Conservation (phyloP, 2,329 filamentous ascomycete species). For the Acrocalymma vagum region DNA sequence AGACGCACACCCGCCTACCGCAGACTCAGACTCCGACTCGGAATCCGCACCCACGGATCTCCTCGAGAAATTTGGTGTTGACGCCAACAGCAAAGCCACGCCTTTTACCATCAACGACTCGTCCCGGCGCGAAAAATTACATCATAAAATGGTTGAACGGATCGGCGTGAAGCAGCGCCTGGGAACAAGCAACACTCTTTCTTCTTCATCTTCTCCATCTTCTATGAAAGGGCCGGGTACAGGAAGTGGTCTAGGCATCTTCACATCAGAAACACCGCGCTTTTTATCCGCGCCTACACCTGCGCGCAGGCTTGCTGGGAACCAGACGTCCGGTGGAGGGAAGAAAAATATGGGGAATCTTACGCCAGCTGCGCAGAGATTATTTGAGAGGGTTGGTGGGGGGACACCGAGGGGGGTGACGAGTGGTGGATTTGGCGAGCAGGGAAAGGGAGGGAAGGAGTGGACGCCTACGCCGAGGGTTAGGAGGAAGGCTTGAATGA, state of each 20-base stretch:
- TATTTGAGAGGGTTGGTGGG: constrained; percentile 52
- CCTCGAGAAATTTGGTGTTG: constrained; percentile 55
- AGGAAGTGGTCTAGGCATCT: constrained; percentile 35
- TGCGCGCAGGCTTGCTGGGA: constrained; percentile 68
- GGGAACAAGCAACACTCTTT: not conserved
- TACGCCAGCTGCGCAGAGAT: constrained; percentile 75
- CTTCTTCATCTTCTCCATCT: too few species aligned
- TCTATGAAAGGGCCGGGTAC: constrained; percentile 7
- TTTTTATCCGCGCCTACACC: constrained; percentile 79
- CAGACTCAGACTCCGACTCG: constrained; percentile 49
- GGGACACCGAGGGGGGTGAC: constrained; percentile 29
- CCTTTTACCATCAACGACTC: constrained; percentile 80
- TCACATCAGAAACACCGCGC: constrained; percentile 60
- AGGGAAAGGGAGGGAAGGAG: constrained; percentile 17
- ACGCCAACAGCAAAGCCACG: constrained; percentile 16
- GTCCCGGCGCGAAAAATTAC: constrained; percentile 79
- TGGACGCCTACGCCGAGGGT: constrained; percentile 40
- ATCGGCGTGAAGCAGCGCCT: constrained; percentile 26
- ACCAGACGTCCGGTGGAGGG: constrained; percentile 32
- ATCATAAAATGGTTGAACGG: constrained; percentile 70
- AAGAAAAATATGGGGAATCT: constrained; percentile 63
- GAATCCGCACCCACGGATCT: constrained; percentile 49
- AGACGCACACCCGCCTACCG: constrained; percentile 87
- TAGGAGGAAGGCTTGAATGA: constrained; percentile 29
- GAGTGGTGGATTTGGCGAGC: constrained; percentile 28